Base-by-base conservation (phyloP, 2,329 filamentous ascomycete genomes). In the Hypoxylon sp. region DNA sequence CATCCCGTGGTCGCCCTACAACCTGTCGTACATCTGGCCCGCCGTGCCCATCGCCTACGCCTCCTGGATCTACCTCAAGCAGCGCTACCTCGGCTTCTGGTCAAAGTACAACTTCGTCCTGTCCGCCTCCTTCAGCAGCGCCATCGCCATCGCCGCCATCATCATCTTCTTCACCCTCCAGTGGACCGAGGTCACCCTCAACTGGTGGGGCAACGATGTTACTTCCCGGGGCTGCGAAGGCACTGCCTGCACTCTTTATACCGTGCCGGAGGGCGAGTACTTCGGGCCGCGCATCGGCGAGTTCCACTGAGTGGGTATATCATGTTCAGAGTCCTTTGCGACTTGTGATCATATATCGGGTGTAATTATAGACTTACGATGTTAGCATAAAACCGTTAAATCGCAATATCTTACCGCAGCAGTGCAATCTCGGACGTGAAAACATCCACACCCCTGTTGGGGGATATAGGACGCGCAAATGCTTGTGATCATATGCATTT, bases 171-270 rank as follows among this genome's bases (percentile, higher is more conserved):
- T 70, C 56, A 42, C 58, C n/a, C 50, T 70, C 15, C 67, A 69
- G 27, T 67, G 64, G 61, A 48, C 55, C 9, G 58, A 66, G 48
- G 33, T 66, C 48, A 40, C 62, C 26, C 40, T 69, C 6, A 38
- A 62, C 17, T 83, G 80, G 80, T 82, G 80, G 80, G 80, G 80
- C 27, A 82, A 82, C 63, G 69, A 64, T 15, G 71, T 77, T 6
- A 70, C 75, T 3, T 70, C 73, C 13, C 61, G 73, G 48, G 79
- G 78, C 24, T 79, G 78, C 35, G 79, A 81, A 63, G 75, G 72
- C 52, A 64, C 68, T 13, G 71, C 75, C 3, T 81, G 78, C 58
- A 70, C 71, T 9, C 67, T 76, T 46, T 70, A 73, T 57, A 67
- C 64, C 4, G 65, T 80, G 21, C 50, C 29, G 7, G 55, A 70